A percentile compares a stretch with the other conserved stretches of the same genome.
phyloP scores from a whole-genome alignment of 202 grass and related monocot species.

The Miscanthus sacchariflorus region DNA sequence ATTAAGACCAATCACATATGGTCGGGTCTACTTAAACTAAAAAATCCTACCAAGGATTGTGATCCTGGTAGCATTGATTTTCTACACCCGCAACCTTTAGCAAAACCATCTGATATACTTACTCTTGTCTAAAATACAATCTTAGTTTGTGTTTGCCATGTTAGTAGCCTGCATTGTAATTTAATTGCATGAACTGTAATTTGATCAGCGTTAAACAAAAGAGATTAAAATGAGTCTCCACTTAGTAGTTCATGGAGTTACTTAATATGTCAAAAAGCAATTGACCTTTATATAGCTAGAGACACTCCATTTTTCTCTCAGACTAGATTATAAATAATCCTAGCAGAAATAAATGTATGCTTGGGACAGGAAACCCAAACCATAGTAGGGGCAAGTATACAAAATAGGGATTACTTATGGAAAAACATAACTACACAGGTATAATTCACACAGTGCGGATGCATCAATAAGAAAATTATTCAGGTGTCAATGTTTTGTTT shows the following conservation, averaged over 20 bases:
- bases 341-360: conserved; percentile 23
- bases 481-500: not conserved
- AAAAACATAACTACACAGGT: not conserved
- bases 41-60: not conserved
- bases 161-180: not conserved
- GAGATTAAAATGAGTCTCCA: not conserved
- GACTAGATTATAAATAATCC: not conserved
- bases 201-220: not conserved
- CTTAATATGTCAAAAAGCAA: not conserved
- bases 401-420: not conserved
- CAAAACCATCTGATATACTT: conserved; percentile 13
- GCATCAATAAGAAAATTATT: not conserved
- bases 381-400: not conserved
- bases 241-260: not conserved
- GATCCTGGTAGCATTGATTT: conserved; percentile 18
- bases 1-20: not conserved
- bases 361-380: not conserved
- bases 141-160: conserved; percentile 1
- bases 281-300: not conserved
- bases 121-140: not conserved
- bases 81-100: not conserved
- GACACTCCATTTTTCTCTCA: not conserved
- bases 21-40: not conserved
- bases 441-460: not conserved
- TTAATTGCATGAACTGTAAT: not conserved